These are phyloP conservation scores for Penicillium paxilli DNA, from an alignment of 495 filamentous ascomycete species.

Conservation along the genomic window DNA sequence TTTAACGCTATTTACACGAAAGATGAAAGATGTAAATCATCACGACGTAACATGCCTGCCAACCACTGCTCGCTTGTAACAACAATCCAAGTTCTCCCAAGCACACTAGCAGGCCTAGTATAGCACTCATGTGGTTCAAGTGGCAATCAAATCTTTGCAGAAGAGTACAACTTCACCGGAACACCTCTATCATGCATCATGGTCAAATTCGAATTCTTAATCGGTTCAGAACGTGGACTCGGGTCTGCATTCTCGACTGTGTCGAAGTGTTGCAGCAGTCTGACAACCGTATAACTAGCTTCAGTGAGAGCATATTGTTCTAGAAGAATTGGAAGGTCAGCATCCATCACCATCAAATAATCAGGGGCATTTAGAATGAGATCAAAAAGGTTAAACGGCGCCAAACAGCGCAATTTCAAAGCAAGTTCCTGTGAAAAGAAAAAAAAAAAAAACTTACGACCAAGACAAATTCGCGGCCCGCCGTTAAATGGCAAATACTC, in stretches of 20 bases:
- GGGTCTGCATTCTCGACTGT: constrained; percentile 40
- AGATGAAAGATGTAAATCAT: too few species aligned
- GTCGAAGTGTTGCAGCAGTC: constrained; percentile 70
- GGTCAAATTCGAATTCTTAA: constrained; percentile 36
- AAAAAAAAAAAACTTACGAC: constrained; percentile 70
- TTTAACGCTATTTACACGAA: too few species aligned
- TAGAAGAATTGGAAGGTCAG: constrained; percentile 16
- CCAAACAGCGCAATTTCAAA: too few species aligned
- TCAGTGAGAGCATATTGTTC: constrained; percentile 79
- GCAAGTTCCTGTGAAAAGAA: too few species aligned
- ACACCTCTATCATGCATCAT: constrained; percentile 43
- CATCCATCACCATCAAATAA: too few species aligned
- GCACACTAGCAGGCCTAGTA: too few species aligned
- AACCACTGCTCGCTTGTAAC: too few species aligned
- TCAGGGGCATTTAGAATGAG: too few species aligned
- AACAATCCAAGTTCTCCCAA: too few species aligned
- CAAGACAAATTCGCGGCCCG: constrained; percentile 85
- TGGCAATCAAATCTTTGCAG: constrained; percentile 2
- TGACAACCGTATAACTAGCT: constrained; percentile 71
- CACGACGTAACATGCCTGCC: too few species aligned
- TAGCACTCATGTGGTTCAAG: too few species aligned
- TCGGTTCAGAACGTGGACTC: constrained; percentile 23
- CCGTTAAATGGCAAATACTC: constrained; percentile 81
- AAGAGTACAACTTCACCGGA: constrained; percentile 33
- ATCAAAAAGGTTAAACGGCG: too few species aligned